Percentiles rank a stretch among this genome's conserved stretches.
Evolutionary conservation across 2,329 filamentous ascomycete genomes (phyloP).

Genomic region (Acrocalymma vagum): DNA sequence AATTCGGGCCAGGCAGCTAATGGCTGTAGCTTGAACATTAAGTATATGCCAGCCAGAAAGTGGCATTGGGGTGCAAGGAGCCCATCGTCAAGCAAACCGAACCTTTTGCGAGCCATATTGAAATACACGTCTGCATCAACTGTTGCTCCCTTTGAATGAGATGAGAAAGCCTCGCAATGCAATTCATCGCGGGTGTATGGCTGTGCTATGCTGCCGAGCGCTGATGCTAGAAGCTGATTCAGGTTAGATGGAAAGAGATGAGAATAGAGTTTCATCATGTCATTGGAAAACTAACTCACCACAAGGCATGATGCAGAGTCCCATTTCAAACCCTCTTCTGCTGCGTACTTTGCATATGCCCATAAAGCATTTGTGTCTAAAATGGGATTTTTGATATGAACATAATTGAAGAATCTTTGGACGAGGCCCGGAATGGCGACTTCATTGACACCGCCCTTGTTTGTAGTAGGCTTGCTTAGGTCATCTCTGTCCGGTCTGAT

Average conservation of each 20-base stretch:
- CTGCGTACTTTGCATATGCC: slow-evolving; percentile 1
- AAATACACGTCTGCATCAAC: slow-evolving; percentile 1
- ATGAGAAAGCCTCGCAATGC: not conserved
- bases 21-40: slow-evolving; percentile 2
- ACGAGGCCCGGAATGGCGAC: not conserved
- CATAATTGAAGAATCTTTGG: not conserved
- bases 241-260: not conserved
- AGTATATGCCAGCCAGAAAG: slow-evolving; percentile 2
- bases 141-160: not conserved
- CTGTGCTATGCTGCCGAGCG: slow-evolving; percentile 1
- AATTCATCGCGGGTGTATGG: not conserved
- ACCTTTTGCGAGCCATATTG: slow-evolving; percentile 2
- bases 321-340: not conserved
- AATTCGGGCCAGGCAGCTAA: slow-evolving; percentile 4
- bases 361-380: not conserved
- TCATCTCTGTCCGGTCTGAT: not conserved
- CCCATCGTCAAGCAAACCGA: slow-evolving; percentile 1
- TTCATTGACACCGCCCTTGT: not conserved
- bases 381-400: slow-evolving; percentile 4
- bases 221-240: slow-evolving; percentile 1
- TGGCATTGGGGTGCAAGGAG: slow-evolving; percentile 1
- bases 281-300: not conserved
- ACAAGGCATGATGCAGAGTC: slow-evolving; percentile 1
- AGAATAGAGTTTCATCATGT: not conserved
- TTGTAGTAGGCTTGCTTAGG: not conserved